Conservation (phyloP, 768 basidiomycete genomes). For the Crassisporium funariophilum region DNA sequence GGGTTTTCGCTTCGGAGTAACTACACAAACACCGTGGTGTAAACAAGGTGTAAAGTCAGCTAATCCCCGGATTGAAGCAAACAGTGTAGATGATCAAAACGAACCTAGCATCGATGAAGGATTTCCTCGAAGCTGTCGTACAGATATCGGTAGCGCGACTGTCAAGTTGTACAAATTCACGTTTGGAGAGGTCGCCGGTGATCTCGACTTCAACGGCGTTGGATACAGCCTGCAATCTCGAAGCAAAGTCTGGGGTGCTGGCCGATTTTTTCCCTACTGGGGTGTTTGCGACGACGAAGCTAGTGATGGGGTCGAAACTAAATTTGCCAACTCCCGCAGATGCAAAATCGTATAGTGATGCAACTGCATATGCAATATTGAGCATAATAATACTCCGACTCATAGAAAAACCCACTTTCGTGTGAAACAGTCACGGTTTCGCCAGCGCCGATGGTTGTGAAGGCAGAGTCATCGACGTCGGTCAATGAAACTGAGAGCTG, state of each 20-base stretch:
- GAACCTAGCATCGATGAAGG: slow-evolving; percentile 45
- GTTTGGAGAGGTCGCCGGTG: slow-evolving; percentile 35
- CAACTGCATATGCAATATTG: slow-evolving; percentile 27
- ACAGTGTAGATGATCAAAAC: slow-evolving; percentile 4
- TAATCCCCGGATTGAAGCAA: too few species aligned
- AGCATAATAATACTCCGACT: not conserved
- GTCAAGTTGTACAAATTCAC: slow-evolving; percentile 28
- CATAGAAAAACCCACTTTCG: slow-evolving; percentile 27
- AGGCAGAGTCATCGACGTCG: slow-evolving; percentile 41
- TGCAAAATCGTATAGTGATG: slow-evolving; percentile 44
- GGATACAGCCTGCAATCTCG: slow-evolving; percentile 27
- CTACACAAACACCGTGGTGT: too few species aligned
- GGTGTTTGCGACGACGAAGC: slow-evolving; percentile 37
- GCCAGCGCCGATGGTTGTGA: slow-evolving; percentile 41
- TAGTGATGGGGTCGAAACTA: slow-evolving; percentile 40
- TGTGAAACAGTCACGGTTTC: slow-evolving; percentile 40
- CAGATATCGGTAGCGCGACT: slow-evolving; percentile 45
- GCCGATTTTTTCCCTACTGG: slow-evolving; percentile 22
- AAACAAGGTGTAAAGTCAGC: too few species aligned
- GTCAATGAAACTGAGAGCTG: slow-evolving; percentile 39
- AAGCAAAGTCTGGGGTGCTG: slow-evolving; percentile 25
- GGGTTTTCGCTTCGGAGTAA: slow-evolving; percentile 42
- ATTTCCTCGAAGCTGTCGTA: slow-evolving; percentile 31
- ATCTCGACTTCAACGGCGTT: slow-evolving; percentile 36
- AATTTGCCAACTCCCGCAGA: slow-evolving; percentile 40